Conservation (phyloP, 306 rosid species). For the Vicia faba region DNA sequence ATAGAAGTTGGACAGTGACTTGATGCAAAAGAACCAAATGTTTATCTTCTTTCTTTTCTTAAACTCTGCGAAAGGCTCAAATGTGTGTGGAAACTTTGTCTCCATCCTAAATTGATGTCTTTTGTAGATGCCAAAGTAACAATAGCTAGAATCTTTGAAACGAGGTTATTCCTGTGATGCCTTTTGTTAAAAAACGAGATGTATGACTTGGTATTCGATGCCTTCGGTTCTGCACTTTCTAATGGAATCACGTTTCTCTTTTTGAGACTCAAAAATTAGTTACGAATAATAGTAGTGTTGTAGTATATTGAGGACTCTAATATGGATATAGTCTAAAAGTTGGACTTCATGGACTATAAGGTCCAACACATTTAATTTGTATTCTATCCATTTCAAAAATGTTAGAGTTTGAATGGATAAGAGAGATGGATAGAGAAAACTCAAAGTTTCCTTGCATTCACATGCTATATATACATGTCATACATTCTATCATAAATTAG, state of each 20-base stretch:
- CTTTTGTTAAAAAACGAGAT: constrained; percentile 27
- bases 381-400: too few species aligned
- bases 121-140: constrained; percentile 65
- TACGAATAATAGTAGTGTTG: not conserved
- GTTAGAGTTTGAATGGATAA: too few species aligned
- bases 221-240: constrained; percentile 29
- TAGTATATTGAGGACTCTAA: too few species aligned
- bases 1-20: constrained; percentile 50
- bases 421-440: too few species aligned
- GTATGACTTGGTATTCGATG: constrained; percentile 35
- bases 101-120: constrained; percentile 67
- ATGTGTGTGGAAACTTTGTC: constrained; percentile 85
- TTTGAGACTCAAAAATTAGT: not conserved
- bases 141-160: constrained; percentile 31
- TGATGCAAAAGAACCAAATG: constrained; percentile 53
- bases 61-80: constrained; percentile 77
- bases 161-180: not conserved
- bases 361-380: too few species aligned
- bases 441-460: too few species aligned
- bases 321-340: too few species aligned
- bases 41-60: constrained; percentile 49
- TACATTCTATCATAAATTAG: too few species aligned
- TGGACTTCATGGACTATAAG: too few species aligned
- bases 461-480: too few species aligned
- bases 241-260: constrained; percentile 8